These are phyloP conservation scores for Arxiozyma slooffiae DNA, from an alignment of 1,139 yeast species.

Conservation along the genomic window DNA sequence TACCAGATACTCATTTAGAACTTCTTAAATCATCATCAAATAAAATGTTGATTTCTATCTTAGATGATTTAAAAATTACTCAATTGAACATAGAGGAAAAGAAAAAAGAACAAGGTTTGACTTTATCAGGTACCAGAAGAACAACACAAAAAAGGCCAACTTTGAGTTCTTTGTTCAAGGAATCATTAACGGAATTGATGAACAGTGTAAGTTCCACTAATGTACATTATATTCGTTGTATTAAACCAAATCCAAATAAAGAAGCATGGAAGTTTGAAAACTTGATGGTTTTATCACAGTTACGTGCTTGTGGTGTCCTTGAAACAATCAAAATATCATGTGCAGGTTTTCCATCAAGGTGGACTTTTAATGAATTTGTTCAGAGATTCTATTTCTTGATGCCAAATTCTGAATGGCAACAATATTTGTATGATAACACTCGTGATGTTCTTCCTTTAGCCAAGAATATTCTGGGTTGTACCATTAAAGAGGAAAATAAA, in stretches of 20 bases:
- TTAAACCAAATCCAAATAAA: constrained; percentile 90
- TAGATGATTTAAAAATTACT: constrained; percentile 3
- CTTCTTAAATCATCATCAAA: constrained; percentile 65
- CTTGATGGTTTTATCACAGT: constrained; percentile 86
- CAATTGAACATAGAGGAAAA: neutral
- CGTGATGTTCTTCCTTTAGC: constrained; percentile 57
- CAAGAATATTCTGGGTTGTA: constrained; percentile 50
- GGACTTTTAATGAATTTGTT: constrained; percentile 92
- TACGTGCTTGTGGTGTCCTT: constrained; percentile 96
- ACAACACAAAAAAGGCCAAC: constrained; percentile 75
- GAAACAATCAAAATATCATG: constrained; percentile 95
- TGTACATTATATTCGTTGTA: constrained; percentile 94
- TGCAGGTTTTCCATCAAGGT: constrained; percentile 95
- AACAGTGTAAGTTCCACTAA: constrained; percentile 84
- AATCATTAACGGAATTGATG: constrained; percentile 88
- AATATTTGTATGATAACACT: constrained; percentile 45
- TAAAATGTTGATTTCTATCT: constrained; percentile 49
- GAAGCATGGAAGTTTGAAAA: constrained; percentile 96
- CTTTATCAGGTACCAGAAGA: constrained; percentile 35
- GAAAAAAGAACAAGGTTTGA: constrained; percentile 36
- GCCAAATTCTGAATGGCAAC: constrained; percentile 60
- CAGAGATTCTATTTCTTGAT: constrained; percentile 78
- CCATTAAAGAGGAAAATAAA: constrained; percentile 53
- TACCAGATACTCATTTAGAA: constrained; percentile 89
- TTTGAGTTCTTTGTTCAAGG: constrained; percentile 86